Percentiles rank a stretch among this genome's conserved stretches.
These are phyloP conservation scores for Sequoia sempervirens DNA, from an alignment of 75 land plant genomes.

Conservation along the genomic window DNA sequence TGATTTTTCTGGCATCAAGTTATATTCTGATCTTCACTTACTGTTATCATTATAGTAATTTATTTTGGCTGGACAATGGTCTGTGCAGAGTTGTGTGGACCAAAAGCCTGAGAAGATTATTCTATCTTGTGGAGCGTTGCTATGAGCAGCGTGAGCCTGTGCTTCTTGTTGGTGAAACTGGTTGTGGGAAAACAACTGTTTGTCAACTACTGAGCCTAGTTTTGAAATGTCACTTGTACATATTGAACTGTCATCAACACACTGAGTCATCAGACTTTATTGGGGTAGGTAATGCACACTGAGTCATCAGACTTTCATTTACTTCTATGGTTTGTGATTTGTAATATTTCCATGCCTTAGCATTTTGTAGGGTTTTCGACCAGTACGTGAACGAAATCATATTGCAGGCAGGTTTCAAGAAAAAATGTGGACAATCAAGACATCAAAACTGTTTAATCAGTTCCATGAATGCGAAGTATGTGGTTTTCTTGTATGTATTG, in stretches of 20 bases:
- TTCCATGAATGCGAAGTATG: constrained; percentile 33
- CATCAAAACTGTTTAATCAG: constrained; percentile 18
- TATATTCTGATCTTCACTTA: not conserved
- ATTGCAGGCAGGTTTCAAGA: constrained; percentile 40
- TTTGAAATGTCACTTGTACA: constrained; percentile 51
- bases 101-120: constrained; percentile 77
- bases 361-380: constrained; percentile 65
- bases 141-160: constrained; percentile 77
- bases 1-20: not conserved
- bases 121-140: constrained; percentile 77
- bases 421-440: constrained; percentile 19
- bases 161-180: constrained; percentile 97
- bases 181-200: constrained; percentile 92
- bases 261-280: constrained; percentile 96
- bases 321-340: not conserved
- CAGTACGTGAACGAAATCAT: constrained; percentile 69
- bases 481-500: not conserved
- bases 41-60: not conserved
- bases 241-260: constrained; percentile 92
- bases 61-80: constrained; percentile 3
- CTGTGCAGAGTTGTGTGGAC: constrained; percentile 72
- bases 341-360: not conserved
- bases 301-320: no score
- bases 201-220: constrained; percentile 72
- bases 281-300: constrained; percentile 50